These are phyloP conservation scores for Termitomyces heimii DNA, from an alignment of 768 basidiomycete species.

Conservation along the genomic window DNA sequence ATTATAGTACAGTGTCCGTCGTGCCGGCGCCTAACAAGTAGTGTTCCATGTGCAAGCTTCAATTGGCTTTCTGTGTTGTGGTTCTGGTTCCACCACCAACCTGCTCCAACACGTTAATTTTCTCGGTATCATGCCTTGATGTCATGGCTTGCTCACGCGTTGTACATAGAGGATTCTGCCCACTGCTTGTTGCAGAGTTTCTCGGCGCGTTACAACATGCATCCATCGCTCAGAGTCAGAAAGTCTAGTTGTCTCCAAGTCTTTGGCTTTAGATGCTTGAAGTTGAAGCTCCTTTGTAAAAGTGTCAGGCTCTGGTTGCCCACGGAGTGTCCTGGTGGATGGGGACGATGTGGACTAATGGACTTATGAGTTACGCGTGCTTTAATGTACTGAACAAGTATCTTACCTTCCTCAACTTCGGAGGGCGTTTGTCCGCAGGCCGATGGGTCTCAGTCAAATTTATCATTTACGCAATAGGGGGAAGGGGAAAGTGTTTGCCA, in stretches of 20 bases:
- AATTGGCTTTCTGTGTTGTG: background rate
- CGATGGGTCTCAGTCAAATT: background rate
- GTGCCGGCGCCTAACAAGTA: background rate
- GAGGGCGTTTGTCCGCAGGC: constrained; percentile 7
- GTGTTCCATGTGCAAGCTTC: background rate
- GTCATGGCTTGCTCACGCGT: constrained; percentile 7
- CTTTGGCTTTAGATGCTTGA: constrained; percentile 7
- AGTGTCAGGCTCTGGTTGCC: background rate
- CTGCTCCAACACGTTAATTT: background rate
- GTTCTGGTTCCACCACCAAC: background rate
- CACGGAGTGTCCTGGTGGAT: constrained; percentile 6
- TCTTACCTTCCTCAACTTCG: constrained; percentile 19
- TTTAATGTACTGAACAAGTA: background rate
- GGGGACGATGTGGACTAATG: constrained; percentile 20
- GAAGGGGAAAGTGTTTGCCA: background rate
- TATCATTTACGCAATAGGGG: background rate
- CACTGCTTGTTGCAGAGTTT: constrained; percentile 22
- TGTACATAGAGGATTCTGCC: constrained; percentile 21
- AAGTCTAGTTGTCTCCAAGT: background rate
- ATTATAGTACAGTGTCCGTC: background rate
- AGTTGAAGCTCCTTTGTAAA: constrained; percentile 12
- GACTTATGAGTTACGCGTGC: background rate
- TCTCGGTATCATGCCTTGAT: background rate
- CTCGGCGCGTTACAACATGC: constrained; percentile 22
- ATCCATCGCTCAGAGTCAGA: constrained; percentile 21